Conservation (phyloP, 108 stramenopile genomes). For the Nitzschia putrida region DNA sequence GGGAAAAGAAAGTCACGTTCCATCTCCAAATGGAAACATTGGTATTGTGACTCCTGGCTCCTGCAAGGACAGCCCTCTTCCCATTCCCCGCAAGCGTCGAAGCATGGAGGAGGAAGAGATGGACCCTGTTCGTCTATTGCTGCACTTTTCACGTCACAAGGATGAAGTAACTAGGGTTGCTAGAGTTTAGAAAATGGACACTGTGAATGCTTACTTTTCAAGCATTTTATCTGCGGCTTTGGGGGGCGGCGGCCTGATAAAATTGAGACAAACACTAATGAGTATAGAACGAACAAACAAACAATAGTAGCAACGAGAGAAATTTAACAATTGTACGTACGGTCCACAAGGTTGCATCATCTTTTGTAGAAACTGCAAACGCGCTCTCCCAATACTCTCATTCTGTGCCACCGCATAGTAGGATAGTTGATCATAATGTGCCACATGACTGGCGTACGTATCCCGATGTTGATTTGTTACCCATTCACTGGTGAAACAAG, state of each 20-base stretch:
- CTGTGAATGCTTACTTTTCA: slow-evolving; percentile 13
- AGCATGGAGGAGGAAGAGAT: slow-evolving; percentile 21
- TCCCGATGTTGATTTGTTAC: slow-evolving; percentile 98
- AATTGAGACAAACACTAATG: neutral
- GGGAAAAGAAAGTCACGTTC: neutral
- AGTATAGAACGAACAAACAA: neutral
- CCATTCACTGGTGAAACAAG: slow-evolving; percentile 77
- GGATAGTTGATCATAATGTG: slow-evolving; percentile 93
- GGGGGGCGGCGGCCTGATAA: slow-evolving; percentile 32
- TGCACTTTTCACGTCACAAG: slow-evolving; percentile 44
- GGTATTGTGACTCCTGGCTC: neutral
- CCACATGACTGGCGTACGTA: slow-evolving; percentile 91
- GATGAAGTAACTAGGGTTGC: slow-evolving; percentile 15
- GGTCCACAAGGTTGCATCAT: slow-evolving; percentile 85
- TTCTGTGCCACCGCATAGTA: slow-evolving; percentile 98
- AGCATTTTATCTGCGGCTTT: slow-evolving; percentile 37
- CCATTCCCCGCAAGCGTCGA: slow-evolving; percentile 14
- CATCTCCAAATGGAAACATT: neutral
- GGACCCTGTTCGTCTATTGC: slow-evolving; percentile 28
- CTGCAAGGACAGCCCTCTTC: neutral
- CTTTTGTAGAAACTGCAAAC: slow-evolving; percentile 87
- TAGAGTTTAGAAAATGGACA: slow-evolving; percentile 9
- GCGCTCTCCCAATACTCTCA: slow-evolving; percentile 87
- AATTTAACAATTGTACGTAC: slow-evolving; percentile 32
- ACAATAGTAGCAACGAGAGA: neutral